A percentile compares a stretch with the other conserved stretches of the same genome.
These are phyloP conservation scores for Creolimax fragrantissima DNA, from an alignment of 78 protist genomes.

Conservation along the genomic window DNA sequence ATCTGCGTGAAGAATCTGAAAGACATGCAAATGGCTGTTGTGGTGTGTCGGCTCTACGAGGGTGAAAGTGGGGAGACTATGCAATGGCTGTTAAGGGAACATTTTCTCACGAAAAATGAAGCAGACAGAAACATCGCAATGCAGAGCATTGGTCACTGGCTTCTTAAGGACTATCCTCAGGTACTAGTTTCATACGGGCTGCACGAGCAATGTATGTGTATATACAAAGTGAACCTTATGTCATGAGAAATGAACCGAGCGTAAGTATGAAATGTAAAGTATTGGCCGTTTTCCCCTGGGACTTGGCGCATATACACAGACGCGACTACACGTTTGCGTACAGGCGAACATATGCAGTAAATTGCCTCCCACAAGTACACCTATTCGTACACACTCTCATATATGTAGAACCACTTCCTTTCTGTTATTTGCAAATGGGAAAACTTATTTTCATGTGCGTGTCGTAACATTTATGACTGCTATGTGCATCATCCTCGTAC, in stretches of 20 bases:
- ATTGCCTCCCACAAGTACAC: not conserved
- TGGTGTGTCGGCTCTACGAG: slow-evolving; percentile 19
- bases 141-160: slow-evolving; percentile 3
- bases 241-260: too few relatives aligned
- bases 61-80: not conserved
- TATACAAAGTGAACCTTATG: too few relatives aligned
- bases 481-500: too few relatives aligned
- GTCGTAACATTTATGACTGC: too few relatives aligned
- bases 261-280: too few relatives aligned
- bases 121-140: not conserved
- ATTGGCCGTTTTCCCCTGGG: too few relatives aligned
- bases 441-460: too few relatives aligned
- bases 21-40: slow-evolving; percentile 38
- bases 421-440: too few relatives aligned
- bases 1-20: not conserved
- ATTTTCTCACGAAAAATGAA: not conserved
- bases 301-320: not conserved
- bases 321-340: not conserved
- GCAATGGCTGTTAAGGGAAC: not conserved
- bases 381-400: not conserved
- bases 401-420: not conserved
- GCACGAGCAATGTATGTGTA: too few relatives aligned
- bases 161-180: not conserved
- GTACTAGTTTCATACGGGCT: too few relatives aligned
- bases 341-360: not conserved